Conservation (phyloP, 352 stramenopile genomes). For the Phytophthora ohioensis region DNA sequence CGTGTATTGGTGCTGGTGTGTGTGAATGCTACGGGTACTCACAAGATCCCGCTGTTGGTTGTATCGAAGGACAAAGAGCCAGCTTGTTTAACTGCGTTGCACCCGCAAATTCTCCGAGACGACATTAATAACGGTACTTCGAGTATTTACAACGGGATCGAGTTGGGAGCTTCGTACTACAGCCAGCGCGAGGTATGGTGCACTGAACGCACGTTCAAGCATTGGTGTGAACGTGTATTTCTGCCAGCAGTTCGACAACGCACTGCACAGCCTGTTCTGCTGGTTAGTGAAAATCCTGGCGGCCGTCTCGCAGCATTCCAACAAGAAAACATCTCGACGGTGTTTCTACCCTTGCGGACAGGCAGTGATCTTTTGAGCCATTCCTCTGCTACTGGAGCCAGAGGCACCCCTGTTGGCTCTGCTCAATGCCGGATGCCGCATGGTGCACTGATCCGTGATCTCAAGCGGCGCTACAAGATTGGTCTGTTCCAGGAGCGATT, state of each 20-base stretch:
- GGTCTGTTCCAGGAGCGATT: constrained; percentile 57
- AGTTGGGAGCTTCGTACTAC: constrained; percentile 38
- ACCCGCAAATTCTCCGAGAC: constrained; percentile 21
- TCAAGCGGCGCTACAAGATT: constrained; percentile 66
- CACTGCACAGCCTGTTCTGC: constrained; percentile 53
- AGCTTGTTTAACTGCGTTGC: constrained; percentile 23
- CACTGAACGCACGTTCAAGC: constrained; percentile 57
- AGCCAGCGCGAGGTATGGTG: constrained; percentile 67
- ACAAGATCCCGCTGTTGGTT: constrained; percentile 65
- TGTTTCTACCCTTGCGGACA: constrained; percentile 48
- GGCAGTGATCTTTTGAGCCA: constrained; percentile 9
- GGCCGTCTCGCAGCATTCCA: constrained; percentile 47
- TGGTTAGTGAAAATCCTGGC: constrained; percentile 58
- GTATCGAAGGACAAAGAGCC: constrained; percentile 55
- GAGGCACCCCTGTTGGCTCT: not conserved
- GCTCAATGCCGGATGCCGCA: constrained; percentile 45
- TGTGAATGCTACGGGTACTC: constrained; percentile 57
- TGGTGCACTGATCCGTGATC: constrained; percentile 48
- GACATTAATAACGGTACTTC: not conserved
- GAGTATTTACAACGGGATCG: constrained; percentile 12
- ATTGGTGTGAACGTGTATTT: constrained; percentile 63
- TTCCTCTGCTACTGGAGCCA: not conserved
- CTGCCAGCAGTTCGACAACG: constrained; percentile 51
- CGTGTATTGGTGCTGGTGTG: constrained; percentile 59
- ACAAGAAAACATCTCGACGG: constrained; percentile 47